Evolutionary conservation across 345 rosid genomes (phyloP).

Genomic region (Erodium maritimum): DNA sequence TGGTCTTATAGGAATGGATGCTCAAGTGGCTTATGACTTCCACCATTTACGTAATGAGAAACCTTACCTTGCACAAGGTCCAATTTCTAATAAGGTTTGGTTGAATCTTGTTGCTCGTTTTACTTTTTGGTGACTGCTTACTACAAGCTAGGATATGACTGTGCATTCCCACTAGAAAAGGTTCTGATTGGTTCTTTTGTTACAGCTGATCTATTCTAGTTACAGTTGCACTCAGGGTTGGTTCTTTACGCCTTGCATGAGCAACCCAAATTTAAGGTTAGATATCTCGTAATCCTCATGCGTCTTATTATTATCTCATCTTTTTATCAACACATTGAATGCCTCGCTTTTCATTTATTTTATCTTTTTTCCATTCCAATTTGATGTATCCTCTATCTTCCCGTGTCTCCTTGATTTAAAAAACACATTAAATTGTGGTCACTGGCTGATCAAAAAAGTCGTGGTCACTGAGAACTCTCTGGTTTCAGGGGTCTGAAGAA

Average conservation of each 20-base stretch:
- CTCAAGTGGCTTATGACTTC: slow-evolving; percentile 94
- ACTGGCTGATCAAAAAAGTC: not conserved
- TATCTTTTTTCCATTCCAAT: too few relatives aligned
- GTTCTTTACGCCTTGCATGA: slow-evolving; percentile 87
- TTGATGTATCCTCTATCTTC: not conserved
- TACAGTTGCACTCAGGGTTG: slow-evolving; percentile 94
- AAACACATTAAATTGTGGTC: too few relatives aligned
- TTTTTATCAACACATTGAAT: not conserved
- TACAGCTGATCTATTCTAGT: slow-evolving; percentile 82
- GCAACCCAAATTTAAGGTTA: slow-evolving; percentile 81
- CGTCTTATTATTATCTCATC: not conserved
- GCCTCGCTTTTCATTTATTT: not conserved
- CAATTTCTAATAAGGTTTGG: slow-evolving; percentile 82
- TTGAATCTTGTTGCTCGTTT: not conserved
- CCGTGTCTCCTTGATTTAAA: not conserved
- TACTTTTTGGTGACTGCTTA: not conserved
- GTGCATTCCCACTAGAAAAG: not conserved
- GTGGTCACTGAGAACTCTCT: not conserved
- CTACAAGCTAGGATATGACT: not conserved
- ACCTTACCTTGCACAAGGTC: slow-evolving; percentile 92
- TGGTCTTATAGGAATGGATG: slow-evolving; percentile 74
- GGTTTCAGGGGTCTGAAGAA: slow-evolving; percentile 72
- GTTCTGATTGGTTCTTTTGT: slow-evolving; percentile 6
- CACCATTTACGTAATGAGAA: slow-evolving; percentile 89
- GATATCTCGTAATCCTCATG: slow-evolving; percentile 10